Conservation (phyloP, 2,329 filamentous ascomycete genomes). For the Knufia fluminis region DNA sequence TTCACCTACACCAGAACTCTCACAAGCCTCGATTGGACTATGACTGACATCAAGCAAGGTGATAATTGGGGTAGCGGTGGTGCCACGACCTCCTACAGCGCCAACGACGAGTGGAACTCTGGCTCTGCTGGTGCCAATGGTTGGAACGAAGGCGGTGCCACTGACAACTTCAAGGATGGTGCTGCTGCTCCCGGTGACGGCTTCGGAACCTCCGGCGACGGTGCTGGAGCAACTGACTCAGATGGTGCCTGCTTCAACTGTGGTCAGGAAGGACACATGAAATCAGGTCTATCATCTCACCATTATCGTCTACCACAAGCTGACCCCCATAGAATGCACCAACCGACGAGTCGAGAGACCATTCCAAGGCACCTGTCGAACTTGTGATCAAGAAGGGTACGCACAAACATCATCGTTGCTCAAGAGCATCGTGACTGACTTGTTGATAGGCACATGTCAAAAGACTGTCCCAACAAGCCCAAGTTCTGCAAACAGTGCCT, state of each 20-base stretch:
- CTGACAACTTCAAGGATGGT: background rate
- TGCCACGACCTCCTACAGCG: background rate
- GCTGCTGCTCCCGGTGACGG: background rate
- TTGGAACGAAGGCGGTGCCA: background rate
- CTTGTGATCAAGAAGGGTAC: conserved; percentile 33
- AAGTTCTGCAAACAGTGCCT: conserved; percentile 40
- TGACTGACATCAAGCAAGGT: background rate
- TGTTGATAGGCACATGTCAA: conserved; percentile 33
- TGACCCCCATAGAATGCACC: conserved; percentile 37
- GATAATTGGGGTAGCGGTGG: background rate
- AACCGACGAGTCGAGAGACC: conserved; percentile 30
- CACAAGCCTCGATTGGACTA: background rate
- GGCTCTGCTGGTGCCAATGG: background rate
- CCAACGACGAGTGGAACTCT: conserved; percentile 5
- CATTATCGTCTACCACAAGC: conserved; percentile 24
- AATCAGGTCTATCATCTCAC: background rate
- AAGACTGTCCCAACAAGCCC: conserved; percentile 36
- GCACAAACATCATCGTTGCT: background rate
- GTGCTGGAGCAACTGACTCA: background rate
- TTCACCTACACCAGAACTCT: background rate
- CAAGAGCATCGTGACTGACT: background rate
- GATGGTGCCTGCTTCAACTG: conserved; percentile 38
- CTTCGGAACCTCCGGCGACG: background rate
- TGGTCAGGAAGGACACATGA: conserved; percentile 20
- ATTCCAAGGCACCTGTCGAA: conserved; percentile 39